Conservation (phyloP, 2,329 filamentous ascomycete species). For the Pseudogymnoascus destructans region DNA sequence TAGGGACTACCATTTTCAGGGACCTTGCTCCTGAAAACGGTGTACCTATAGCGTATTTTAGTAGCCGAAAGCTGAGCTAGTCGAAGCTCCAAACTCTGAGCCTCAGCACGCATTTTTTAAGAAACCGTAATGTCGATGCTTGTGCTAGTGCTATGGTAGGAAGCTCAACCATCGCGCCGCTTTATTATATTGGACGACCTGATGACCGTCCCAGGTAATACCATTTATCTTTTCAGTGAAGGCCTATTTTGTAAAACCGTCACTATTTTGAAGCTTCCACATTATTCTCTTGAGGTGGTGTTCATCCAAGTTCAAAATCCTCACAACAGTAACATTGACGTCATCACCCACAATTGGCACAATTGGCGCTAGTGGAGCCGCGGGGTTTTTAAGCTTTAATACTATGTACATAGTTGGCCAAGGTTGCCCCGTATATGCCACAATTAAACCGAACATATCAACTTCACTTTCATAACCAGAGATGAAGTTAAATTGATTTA, state of each 20-base stretch:
- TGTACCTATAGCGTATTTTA: neutral
- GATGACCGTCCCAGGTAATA: neutral
- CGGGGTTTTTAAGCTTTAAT: neutral
- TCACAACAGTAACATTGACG: neutral
- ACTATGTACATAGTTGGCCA: neutral
- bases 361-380: neutral
- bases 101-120: neutral
- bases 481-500: neutral
- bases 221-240: neutral
- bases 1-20: neutral
- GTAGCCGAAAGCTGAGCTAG: neutral
- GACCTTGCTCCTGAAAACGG: conserved; percentile 4
- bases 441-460: neutral
- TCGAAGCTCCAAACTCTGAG: neutral
- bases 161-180: neutral
- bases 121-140: neutral
- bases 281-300: neutral
- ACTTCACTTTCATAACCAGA: neutral
- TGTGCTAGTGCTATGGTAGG: neutral
- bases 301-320: neutral
- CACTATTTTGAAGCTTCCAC: neutral
- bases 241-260: neutral
- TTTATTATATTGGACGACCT: neutral
- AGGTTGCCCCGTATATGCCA: neutral
- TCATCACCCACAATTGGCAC: neutral